These are phyloP conservation scores for Cystofilobasidium macerans DNA, from an alignment of 768 basidiomycete species.

Conservation along the genomic window DNA sequence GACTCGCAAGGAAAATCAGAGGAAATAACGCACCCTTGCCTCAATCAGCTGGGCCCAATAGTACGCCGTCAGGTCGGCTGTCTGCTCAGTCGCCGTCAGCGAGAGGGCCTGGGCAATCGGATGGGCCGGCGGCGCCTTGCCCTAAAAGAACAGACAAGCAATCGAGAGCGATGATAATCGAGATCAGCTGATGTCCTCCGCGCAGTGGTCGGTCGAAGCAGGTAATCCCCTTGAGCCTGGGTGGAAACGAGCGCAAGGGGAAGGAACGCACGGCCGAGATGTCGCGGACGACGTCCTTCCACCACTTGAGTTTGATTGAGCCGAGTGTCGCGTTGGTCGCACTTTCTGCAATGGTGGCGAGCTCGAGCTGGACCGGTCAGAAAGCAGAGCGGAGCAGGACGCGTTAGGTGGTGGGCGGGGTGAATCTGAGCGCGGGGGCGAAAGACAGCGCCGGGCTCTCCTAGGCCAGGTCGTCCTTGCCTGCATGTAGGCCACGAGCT, in stretches of 20 bases:
- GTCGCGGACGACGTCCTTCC: conserved; percentile 65
- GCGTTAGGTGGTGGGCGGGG: not conserved
- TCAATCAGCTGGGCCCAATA: conserved; percentile 73
- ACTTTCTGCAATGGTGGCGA: conserved; percentile 44
- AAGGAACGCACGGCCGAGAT: conserved; percentile 50
- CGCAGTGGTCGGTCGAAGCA: too few relatives aligned
- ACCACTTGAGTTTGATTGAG: conserved; percentile 77
- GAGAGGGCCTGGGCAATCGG: conserved; percentile 66
- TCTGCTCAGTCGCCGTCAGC: conserved; percentile 43
- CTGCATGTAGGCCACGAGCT: too few relatives aligned
- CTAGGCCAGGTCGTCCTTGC: too few relatives aligned
- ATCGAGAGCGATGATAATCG: not conserved
- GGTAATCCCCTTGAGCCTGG: too few relatives aligned
- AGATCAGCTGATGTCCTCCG: too few relatives aligned
- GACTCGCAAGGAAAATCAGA: conserved; percentile 1
- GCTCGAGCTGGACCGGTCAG: conserved; percentile 18
- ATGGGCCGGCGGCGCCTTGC: conserved; percentile 67
- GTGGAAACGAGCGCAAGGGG: too few relatives aligned
- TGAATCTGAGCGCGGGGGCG: not conserved
- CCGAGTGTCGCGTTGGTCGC: conserved; percentile 64
- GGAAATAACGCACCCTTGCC: conserved; percentile 52
- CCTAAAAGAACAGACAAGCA: conserved; percentile 26
- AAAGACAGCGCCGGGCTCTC: too few relatives aligned
- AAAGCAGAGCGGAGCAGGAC: not conserved
- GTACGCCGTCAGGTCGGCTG: conserved; percentile 52